Percentiles rank a stretch among this genome's conserved stretches.
These are phyloP conservation scores for Penstemon eatonii DNA, from an alignment of 257 asterid genomes.

Conservation along the genomic window DNA sequence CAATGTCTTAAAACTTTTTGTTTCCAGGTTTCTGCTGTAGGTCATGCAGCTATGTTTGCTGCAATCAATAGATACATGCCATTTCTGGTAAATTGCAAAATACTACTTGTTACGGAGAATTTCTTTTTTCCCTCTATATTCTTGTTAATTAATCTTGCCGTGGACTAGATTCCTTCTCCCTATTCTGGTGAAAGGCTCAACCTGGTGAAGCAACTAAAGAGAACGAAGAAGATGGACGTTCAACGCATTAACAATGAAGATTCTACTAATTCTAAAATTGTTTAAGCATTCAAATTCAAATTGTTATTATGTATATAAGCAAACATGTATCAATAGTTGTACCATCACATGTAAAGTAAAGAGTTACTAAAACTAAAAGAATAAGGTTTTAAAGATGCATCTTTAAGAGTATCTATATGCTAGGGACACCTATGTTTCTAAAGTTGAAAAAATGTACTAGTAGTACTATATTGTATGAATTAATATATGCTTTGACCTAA, in stretches of 20 bases:
- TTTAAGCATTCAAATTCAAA: conserved; percentile 16
- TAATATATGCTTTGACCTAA: too few species aligned
- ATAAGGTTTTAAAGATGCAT: too few species aligned
- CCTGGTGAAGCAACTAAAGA: conserved; percentile 67
- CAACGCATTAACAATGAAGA: conserved; percentile 31
- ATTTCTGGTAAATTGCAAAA: conserved; percentile 45
- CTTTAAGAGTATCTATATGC: too few species aligned
- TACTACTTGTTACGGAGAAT: neutral
- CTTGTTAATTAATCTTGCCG: conserved; percentile 9
- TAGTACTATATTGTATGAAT: too few species aligned
- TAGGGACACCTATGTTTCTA: too few species aligned
- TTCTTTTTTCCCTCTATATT: neutral
- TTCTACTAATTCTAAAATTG: conserved; percentile 27
- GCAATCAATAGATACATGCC: conserved; percentile 78
- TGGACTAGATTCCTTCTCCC: conserved; percentile 78
- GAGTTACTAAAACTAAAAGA: too few species aligned
- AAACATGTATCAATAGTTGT: neutral
- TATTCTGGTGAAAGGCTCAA: conserved; percentile 61
- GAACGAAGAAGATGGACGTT: conserved; percentile 62
- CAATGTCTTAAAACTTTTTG: neutral
- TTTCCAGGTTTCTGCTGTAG: conserved; percentile 70
- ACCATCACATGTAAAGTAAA: too few species aligned
- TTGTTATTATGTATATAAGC: neutral
- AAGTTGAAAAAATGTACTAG: too few species aligned
- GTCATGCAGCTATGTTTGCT: conserved; percentile 87